Conservation (phyloP, 306 rosid species). For the Sindora glabra region DNA sequence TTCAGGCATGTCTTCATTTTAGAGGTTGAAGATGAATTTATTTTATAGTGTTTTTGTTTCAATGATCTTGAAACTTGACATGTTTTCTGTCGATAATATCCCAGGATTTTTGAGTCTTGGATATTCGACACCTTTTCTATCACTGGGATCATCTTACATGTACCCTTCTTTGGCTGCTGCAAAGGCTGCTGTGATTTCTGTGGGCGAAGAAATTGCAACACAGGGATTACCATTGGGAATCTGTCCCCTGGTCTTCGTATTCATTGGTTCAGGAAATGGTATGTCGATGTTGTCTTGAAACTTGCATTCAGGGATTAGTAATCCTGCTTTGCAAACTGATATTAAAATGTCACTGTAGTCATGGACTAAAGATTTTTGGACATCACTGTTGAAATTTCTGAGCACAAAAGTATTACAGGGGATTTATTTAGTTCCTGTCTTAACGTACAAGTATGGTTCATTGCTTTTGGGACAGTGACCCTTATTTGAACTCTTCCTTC, state of each 20-base stretch:
- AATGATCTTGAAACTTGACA: slow-evolving; percentile 4
- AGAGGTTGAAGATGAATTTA: not conserved
- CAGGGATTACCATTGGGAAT: slow-evolving; percentile 78
- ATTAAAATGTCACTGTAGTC: not conserved
- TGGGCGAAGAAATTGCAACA: slow-evolving; percentile 87
- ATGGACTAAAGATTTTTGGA: not conserved
- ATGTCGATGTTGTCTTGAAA: not conserved
- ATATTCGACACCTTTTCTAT: slow-evolving; percentile 90
- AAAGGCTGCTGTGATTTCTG: slow-evolving; percentile 89
- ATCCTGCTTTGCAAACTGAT: not conserved
- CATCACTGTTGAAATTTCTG: not conserved
- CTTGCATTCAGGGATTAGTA: slow-evolving; percentile 27
- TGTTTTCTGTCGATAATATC: slow-evolving; percentile 3
- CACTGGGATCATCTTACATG: slow-evolving; percentile 92
- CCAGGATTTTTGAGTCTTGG: slow-evolving; percentile 87
- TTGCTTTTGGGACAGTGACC: not conserved
- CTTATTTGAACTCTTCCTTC: not conserved
- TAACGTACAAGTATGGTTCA: not conserved
- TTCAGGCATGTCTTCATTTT: too few species aligned
- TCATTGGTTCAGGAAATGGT: slow-evolving; percentile 96
- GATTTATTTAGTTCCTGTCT: not conserved
- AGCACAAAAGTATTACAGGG: not conserved
- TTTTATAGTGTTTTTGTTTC: not conserved
- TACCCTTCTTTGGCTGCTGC: slow-evolving; percentile 91
- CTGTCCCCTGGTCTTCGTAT: slow-evolving; percentile 80